A percentile compares a stretch with the other conserved stretches of the same genome.
Evolutionary conservation across 805 yeast genomes (phyloP).

Genomic region (Wickerhamomyces pijperi): DNA sequence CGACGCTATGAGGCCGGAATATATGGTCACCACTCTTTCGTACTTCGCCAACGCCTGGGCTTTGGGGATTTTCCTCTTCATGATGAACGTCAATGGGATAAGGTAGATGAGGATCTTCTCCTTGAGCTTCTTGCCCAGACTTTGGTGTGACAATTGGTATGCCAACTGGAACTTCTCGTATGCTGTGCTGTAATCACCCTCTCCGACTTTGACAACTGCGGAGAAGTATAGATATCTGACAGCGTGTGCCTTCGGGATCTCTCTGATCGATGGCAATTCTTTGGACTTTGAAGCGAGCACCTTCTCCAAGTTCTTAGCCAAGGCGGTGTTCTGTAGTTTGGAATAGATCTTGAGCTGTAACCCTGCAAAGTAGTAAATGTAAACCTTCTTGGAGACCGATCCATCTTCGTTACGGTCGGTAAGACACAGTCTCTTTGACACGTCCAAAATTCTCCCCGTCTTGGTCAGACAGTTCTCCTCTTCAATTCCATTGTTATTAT

Average conservation of each 20-base stretch:
- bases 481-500: slow-evolving; percentile 17
- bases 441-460: slow-evolving; percentile 56
- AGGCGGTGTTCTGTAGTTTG: slow-evolving; percentile 51
- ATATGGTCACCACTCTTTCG: slow-evolving; percentile 35
- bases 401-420: slow-evolving; percentile 61
- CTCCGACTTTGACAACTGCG: slow-evolving; percentile 56
- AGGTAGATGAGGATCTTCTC: slow-evolving; percentile 41
- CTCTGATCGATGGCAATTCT: slow-evolving; percentile 39
- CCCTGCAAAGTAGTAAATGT: slow-evolving; percentile 61
- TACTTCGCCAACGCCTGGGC: slow-evolving; percentile 25
- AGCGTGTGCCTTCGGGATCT: slow-evolving; percentile 38
- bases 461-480: slow-evolving; percentile 30
- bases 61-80: slow-evolving; percentile 37
- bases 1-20: slow-evolving; percentile 16
- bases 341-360: slow-evolving; percentile 62
- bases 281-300: slow-evolving; percentile 46
- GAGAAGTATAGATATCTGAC: slow-evolving; percentile 59
- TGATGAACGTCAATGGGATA: slow-evolving; percentile 51
- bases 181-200: slow-evolving; percentile 44
- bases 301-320: slow-evolving; percentile 65
- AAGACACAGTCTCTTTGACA: slow-evolving; percentile 64
- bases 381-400: slow-evolving; percentile 40
- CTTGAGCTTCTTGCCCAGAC: slow-evolving; percentile 11
- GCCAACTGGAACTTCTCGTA: slow-evolving; percentile 44
- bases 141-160: slow-evolving; percentile 8